phyloP scores from a whole-genome alignment of 2,329 filamentous ascomycete genomes.

The Sporothrix protearum region DNA sequence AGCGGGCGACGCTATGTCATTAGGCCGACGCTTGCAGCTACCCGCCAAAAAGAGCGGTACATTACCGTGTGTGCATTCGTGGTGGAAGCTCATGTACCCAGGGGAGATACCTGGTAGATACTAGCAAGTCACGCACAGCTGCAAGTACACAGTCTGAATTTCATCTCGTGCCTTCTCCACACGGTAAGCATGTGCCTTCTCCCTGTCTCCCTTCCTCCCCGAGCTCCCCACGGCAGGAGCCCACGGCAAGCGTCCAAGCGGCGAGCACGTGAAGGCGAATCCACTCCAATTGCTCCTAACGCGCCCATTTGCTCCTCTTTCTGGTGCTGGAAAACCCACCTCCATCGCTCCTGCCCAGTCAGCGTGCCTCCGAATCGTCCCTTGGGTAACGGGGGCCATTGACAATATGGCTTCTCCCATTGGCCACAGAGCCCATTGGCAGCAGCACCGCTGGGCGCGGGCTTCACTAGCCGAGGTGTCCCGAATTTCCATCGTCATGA shows the following conservation, averaged over 20 bases:
- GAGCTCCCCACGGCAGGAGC: slow-evolving; percentile 6
- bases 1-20: slow-evolving; percentile 9
- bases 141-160: slow-evolving; percentile 10
- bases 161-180: slow-evolving; percentile 8
- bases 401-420: slow-evolving; percentile 27
- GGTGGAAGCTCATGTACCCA: background rate
- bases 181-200: slow-evolving; percentile 16
- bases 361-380: slow-evolving; percentile 27
- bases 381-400: slow-evolving; percentile 25
- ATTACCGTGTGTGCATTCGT: background rate
- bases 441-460: slow-evolving; percentile 20
- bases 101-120: background rate
- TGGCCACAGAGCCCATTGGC: slow-evolving; percentile 18
- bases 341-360: slow-evolving; percentile 22
- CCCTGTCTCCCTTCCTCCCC: background rate
- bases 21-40: slow-evolving; percentile 11
- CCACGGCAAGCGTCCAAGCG: slow-evolving; percentile 1
- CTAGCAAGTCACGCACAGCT: background rate
- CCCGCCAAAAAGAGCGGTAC: background rate
- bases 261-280: slow-evolving; percentile 11
- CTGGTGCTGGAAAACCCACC: background rate
- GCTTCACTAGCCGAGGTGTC: slow-evolving; percentile 30
- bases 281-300: background rate
- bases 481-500: slow-evolving; percentile 30
- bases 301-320: background rate